Evolutionary conservation across 345 rosid genomes (phyloP).

Genomic region (Cardamine chenopodiifolia): DNA sequence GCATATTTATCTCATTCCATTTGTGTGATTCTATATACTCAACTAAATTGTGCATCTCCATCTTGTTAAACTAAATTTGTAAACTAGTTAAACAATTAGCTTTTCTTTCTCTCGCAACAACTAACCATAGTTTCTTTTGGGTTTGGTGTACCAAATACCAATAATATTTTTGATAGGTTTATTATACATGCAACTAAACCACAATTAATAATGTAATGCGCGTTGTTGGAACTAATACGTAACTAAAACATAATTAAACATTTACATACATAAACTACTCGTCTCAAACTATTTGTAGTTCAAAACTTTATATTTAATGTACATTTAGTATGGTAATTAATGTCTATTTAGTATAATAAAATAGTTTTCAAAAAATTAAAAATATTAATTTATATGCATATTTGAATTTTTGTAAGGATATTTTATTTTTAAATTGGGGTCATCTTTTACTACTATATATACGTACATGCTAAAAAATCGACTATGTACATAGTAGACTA

Average conservation of each 20-base stretch:
- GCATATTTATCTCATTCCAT: neutral
- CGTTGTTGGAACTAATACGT: neutral
- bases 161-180: neutral
- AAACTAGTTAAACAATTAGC: neutral
- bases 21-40: neutral
- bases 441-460: no score
- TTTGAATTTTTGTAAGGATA: no score
- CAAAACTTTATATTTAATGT: no score
- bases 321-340: no score
- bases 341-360: no score
- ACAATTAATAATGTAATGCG: neutral
- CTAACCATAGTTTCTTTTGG: neutral
- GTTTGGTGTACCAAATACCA: conserved; percentile 9
- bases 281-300: neutral
- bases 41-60: neutral
- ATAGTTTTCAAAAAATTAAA: no score
- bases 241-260: conserved; percentile 2
- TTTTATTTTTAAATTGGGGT: no score
- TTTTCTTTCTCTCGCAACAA: neutral
- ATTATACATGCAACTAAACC: neutral
- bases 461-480: no score
- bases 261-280: neutral
- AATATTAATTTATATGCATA: no score
- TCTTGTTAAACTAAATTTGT: neutral
- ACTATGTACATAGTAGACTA: no score